Base-by-base conservation (phyloP, 129 eudicot genomes). In the Pulicaria dysenterica region DNA sequence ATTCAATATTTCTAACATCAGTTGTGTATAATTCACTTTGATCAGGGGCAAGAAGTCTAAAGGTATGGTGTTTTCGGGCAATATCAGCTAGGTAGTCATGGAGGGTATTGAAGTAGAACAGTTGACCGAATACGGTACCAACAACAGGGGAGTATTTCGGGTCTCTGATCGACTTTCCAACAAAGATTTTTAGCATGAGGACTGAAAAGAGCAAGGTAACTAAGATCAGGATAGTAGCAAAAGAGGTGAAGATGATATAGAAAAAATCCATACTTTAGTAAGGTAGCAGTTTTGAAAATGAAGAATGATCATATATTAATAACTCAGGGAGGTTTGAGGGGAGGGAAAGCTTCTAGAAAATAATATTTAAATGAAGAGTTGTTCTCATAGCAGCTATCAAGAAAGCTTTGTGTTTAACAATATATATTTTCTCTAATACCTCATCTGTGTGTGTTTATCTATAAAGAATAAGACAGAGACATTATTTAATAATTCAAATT, bases 11-110 rank as follows among this genome's bases (percentile, higher is more conserved):
- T 41, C 74, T 44, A 5, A 65, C 70, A 64, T 85, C 95, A 1
- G 85, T 79, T 34, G 96, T 89, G 64, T 78, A 88, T 45, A 84
- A 38, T 38, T 86, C 88, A 65, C 88, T 88, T 44, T 79, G 82
- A 8, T 81, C 80, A 42, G 82, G 82, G 10, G 87, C 80, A 31
- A 92, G 87, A 40, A 86, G 75, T 56, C 97, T 68, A 74, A 70
- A 89, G 13, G 91, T 92, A 5, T 40, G 83, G 75, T 86, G 75
- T 48, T 67, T 83, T 48, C 24, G 57, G n/a, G 96, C 89, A 56
- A 81, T 14, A 19, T 81, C 74, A 7, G 87, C 45, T 5, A 78
- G 73, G 80, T 84, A 79, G 34, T 89, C 93, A 46, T 82, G 78
- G 3, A 92, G 68, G 14, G 64, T 79, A 19, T 41, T 85, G 85